Conservation (phyloP, 2,329 filamentous ascomycete species). For the Ascochyta koolunga region DNA sequence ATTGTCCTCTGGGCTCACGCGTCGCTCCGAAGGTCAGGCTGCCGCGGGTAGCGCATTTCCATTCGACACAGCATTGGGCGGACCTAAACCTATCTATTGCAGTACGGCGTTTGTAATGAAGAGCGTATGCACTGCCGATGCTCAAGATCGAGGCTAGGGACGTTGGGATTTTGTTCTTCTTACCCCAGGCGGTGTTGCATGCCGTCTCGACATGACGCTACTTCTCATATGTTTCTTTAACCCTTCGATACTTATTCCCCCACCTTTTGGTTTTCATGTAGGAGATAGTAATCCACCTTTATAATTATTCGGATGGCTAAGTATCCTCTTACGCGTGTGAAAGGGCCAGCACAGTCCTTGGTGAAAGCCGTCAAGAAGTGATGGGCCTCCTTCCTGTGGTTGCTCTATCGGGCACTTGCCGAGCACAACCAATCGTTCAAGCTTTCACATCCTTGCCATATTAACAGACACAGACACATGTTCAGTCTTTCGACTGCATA, state of each 20-base stretch:
- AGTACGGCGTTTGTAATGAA: slow-evolving; percentile 45
- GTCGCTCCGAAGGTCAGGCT: slow-evolving; percentile 19
- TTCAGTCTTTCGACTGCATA: neutral
- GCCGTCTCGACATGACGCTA: slow-evolving; percentile 43
- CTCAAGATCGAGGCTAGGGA: slow-evolving; percentile 29
- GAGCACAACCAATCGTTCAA: neutral
- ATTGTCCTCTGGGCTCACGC: slow-evolving; percentile 8
- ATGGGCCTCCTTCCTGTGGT: neutral
- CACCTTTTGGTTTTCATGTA: slow-evolving; percentile 47
- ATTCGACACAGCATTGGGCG: slow-evolving; percentile 27
- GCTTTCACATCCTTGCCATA: neutral
- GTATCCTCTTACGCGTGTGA: neutral
- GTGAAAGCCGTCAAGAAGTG: neutral
- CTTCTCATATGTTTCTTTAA: slow-evolving; percentile 50
- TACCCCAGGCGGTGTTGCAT: slow-evolving; percentile 33
- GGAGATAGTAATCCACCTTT: slow-evolving; percentile 50
- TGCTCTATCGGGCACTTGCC: neutral
- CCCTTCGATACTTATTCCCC: slow-evolving; percentile 51
- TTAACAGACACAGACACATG: neutral
- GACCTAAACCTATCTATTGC: slow-evolving; percentile 34
- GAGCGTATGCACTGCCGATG: slow-evolving; percentile 35
- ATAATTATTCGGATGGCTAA: slow-evolving; percentile 43
- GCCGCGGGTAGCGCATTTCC: slow-evolving; percentile 37
- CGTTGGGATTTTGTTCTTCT: slow-evolving; percentile 38
- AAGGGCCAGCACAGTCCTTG: no score